Percentiles rank a stretch among this genome's conserved stretches.
These are phyloP conservation scores for Fusarium cicatricum DNA, from an alignment of 2,329 filamentous ascomycete species.

Conservation along the genomic window DNA sequence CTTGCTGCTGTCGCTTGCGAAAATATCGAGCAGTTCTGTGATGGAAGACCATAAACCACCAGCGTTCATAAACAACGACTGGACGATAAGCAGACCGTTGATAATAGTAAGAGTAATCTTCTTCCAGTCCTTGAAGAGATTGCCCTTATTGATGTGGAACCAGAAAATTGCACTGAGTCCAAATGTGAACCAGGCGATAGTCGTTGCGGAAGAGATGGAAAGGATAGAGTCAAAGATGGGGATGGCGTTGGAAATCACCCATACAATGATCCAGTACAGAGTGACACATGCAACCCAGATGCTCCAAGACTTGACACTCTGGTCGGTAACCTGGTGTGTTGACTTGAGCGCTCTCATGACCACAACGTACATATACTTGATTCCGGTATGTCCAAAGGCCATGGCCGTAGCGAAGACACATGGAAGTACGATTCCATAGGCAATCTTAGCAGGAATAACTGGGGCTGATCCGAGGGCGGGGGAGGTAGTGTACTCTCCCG, in stretches of 20 bases:
- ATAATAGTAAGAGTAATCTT: constrained; percentile 27
- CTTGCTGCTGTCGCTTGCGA: constrained; percentile 32
- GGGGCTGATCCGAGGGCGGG: constrained; percentile 48
- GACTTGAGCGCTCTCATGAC: constrained; percentile 44
- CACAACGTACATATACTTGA: constrained; percentile 47
- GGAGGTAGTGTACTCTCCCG: constrained; percentile 45
- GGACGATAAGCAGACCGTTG: constrained; percentile 44
- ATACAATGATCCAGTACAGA: constrained; percentile 45
- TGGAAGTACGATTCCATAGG: constrained; percentile 45
- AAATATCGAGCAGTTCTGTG: constrained; percentile 42
- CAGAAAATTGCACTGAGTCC: constrained; percentile 47
- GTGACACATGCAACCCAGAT: constrained; percentile 46
- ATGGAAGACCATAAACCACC: constrained; percentile 47
- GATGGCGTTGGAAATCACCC: constrained; percentile 47
- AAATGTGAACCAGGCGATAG: constrained; percentile 49
- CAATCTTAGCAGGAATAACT: constrained; percentile 43
- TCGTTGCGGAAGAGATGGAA: constrained; percentile 46
- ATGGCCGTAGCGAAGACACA: constrained; percentile 44
- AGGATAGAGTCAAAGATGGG: constrained; percentile 50
- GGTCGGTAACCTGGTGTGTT: constrained; percentile 44
- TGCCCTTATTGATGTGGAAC: constrained; percentile 46
- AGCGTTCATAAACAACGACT: constrained; percentile 47
- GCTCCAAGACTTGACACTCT: constrained; percentile 46
- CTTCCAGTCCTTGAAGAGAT: constrained; percentile 33
- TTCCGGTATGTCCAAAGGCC: constrained; percentile 45